Percentiles rank a stretch among this genome's conserved stretches.
Evolutionary conservation across 331 rosid species (phyloP).

Genomic region (Telfairia occidentalis): DNA sequence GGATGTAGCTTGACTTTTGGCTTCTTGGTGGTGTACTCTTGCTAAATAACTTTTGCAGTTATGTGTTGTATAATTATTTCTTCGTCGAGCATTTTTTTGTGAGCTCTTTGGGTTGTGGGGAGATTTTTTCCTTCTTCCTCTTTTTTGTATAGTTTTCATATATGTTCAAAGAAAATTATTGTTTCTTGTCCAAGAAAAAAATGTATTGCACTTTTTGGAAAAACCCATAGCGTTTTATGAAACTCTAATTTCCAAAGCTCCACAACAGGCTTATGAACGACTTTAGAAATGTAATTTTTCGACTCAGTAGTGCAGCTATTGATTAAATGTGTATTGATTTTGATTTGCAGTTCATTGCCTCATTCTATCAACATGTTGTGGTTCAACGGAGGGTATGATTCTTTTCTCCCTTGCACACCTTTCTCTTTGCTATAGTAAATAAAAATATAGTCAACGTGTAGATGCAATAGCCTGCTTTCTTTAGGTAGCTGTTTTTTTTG

Average conservation of each 20-base stretch:
- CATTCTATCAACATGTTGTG: conserved; percentile 92
- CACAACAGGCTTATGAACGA: neutral
- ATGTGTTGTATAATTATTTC: neutral
- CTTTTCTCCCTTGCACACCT: conserved; percentile 12
- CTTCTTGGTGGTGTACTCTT: neutral
- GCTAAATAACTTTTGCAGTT: neutral
- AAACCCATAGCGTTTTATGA: neutral
- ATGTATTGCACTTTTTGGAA: neutral
- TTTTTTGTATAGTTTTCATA: neutral
- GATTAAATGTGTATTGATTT: neutral
- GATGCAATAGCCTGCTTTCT: neutral
- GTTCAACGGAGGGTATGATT: conserved; percentile 85
- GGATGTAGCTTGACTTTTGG: neutral
- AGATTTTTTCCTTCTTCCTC: neutral
- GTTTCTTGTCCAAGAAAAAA: neutral
- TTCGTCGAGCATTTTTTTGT: neutral
- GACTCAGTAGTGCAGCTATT: conserved; percentile 47
- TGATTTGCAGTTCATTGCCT: conserved; percentile 73
- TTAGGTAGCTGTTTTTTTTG: neutral
- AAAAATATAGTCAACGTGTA: neutral
- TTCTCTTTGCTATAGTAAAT: neutral
- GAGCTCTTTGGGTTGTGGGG: neutral
- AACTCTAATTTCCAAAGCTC: neutral
- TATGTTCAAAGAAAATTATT: neutral
- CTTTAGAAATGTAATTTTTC: conserved; percentile 8